A percentile compares a stretch with the other conserved stretches of the same genome.
Conservation (phyloP, 176 grass and related monocot species). For the Cenchrus americanus region DNA sequence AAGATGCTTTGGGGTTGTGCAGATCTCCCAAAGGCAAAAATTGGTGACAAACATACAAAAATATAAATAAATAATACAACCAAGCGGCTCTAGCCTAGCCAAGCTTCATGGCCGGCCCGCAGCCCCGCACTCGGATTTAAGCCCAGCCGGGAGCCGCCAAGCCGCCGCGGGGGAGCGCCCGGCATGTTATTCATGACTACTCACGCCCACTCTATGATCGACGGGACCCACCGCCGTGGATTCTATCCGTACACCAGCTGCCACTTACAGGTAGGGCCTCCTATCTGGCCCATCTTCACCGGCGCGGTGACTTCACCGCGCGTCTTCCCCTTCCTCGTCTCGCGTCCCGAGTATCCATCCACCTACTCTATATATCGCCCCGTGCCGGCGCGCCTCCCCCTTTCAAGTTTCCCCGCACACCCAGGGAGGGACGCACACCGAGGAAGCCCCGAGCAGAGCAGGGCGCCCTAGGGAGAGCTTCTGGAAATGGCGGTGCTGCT, state of each 20-base stretch:
- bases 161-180: not conserved
- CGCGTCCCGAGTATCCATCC: constrained; percentile 3
- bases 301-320: constrained; percentile 49
- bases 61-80: too few relatives aligned
- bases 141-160: not conserved
- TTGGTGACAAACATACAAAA: too few relatives aligned
- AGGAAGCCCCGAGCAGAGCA: constrained; percentile 10
- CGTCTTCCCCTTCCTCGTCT: not conserved
- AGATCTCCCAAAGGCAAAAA: too few relatives aligned
- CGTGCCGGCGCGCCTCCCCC: constrained; percentile 59
- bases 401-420: constrained; percentile 64
- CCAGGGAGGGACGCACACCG: constrained; percentile 4
- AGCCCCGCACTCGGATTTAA: not conserved
- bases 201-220: constrained; percentile 13
- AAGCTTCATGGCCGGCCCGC: not conserved
- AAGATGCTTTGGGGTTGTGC: too few relatives aligned
- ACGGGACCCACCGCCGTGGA: not conserved
- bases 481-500: constrained; percentile 72
- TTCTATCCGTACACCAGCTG: not conserved
- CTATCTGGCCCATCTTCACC: not conserved
- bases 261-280: not conserved
- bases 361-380: constrained; percentile 62
- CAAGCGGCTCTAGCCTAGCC: not conserved
- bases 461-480: not conserved
- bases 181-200: not conserved